phyloP scores from a whole-genome alignment of 2,329 filamentous ascomycete genomes.

The Fusarium beomiforme region DNA sequence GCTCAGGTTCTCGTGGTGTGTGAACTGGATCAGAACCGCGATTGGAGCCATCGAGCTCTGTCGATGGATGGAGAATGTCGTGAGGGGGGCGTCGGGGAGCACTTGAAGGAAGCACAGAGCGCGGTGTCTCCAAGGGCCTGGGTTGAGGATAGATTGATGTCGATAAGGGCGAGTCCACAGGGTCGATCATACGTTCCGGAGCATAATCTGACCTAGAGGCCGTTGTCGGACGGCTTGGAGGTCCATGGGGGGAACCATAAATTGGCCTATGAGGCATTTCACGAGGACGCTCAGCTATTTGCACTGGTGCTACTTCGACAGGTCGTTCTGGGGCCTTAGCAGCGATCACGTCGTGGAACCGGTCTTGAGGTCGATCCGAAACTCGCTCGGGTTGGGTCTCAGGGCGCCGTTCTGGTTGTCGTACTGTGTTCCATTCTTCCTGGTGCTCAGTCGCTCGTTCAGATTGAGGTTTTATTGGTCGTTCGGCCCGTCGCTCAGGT shows the following conservation, averaged over 20 bases:
- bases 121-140: slow-evolving; percentile 13
- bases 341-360: slow-evolving; percentile 7
- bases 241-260: not conserved
- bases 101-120: slow-evolving; percentile 24
- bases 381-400: slow-evolving; percentile 2
- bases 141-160: slow-evolving; percentile 10
- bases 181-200: slow-evolving; percentile 32
- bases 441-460: not conserved
- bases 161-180: slow-evolving; percentile 15
- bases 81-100: slow-evolving; percentile 16
- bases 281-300: not conserved
- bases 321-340: slow-evolving; percentile 3
- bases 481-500: not conserved
- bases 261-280: slow-evolving; percentile 2
- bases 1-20: slow-evolving; percentile 35
- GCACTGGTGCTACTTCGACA: slow-evolving; percentile 7
- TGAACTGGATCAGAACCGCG: slow-evolving; percentile 21
- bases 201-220: slow-evolving; percentile 24
- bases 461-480: not conserved
- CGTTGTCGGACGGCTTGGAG: slow-evolving; percentile 7
- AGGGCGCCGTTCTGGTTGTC: not conserved
- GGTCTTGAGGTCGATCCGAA: not conserved
- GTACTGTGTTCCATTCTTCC: not conserved
- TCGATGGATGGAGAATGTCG: slow-evolving; percentile 35
- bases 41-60: slow-evolving; percentile 29